Percentiles rank a stretch among this genome's conserved stretches.
Conservation (phyloP, 768 basidiomycete species). For the Pluteus cervinus region DNA sequence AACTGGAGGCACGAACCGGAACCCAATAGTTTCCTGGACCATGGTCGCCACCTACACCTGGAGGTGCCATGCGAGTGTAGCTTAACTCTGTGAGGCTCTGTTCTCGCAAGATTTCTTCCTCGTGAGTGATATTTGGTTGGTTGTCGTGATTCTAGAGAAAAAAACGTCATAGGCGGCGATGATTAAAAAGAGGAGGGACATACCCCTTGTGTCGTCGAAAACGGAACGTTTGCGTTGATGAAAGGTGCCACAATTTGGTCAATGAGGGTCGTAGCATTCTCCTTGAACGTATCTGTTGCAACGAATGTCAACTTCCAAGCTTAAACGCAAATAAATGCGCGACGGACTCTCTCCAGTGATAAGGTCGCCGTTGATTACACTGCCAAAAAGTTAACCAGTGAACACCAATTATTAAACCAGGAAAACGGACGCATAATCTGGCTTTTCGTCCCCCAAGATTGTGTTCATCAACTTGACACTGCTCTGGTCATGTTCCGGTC, state of each 20-base stretch:
- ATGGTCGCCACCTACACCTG: slow-evolving; percentile 52
- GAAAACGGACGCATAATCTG: slow-evolving; percentile 61
- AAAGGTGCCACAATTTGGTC: slow-evolving; percentile 60
- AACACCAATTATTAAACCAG: too few relatives aligned
- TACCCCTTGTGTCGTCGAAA: slow-evolving; percentile 67
- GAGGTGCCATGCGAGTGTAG: slow-evolving; percentile 57
- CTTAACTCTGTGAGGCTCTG: slow-evolving; percentile 47
- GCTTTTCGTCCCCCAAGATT: slow-evolving; percentile 52
- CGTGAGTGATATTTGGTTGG: slow-evolving; percentile 64
- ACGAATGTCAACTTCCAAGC: background rate
- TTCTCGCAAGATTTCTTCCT: slow-evolving; percentile 59
- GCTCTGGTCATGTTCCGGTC: slow-evolving; percentile 60
- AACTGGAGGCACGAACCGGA: slow-evolving; percentile 47
- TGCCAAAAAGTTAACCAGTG: slow-evolving; percentile 18
- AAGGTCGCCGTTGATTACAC: slow-evolving; percentile 68
- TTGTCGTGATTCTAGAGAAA: slow-evolving; percentile 85
- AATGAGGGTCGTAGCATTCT: slow-evolving; percentile 62
- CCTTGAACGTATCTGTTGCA: slow-evolving; percentile 55
- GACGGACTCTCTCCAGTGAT: slow-evolving; percentile 66
- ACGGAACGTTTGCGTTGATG: slow-evolving; percentile 50
- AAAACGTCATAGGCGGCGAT: too few relatives aligned
- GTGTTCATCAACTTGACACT: slow-evolving; percentile 53
- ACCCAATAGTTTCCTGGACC: slow-evolving; percentile 78
- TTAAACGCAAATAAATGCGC: too few relatives aligned
- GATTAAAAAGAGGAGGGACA: slow-evolving; percentile 15